phyloP scores from a whole-genome alignment of 257 asterid genomes.

The Solanum pennellii region DNA sequence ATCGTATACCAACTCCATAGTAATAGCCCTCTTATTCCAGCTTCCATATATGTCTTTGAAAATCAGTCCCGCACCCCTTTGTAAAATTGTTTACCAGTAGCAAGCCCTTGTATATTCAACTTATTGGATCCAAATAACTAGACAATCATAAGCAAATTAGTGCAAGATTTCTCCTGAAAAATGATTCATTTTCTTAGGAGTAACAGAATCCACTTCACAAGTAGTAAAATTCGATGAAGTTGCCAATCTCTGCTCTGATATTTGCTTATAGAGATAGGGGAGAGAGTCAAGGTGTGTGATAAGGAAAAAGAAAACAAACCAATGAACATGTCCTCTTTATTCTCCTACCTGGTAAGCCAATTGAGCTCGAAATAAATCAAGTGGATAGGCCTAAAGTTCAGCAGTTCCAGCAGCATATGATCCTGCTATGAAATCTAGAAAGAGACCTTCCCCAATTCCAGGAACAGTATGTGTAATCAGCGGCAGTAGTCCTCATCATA shows the following conservation, averaged over 20 bases:
- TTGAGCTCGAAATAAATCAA: slow-evolving; percentile 78
- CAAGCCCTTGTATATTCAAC: slow-evolving; percentile 12
- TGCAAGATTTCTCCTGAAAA: not conserved
- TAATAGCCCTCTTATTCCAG: slow-evolving; percentile 70
- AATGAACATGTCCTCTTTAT: not conserved
- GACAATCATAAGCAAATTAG: slow-evolving; percentile 14
- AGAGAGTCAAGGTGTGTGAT: not conserved
- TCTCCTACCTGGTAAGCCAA: slow-evolving; percentile 66
- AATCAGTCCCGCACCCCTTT: slow-evolving; percentile 69
- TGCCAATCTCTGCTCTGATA: not conserved
- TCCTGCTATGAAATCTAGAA: slow-evolving; percentile 77
- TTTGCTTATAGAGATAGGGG: not conserved
- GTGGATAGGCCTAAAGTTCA: slow-evolving; percentile 74
- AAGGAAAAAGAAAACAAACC: not conserved
- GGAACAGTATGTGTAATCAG: slow-evolving; percentile 61
- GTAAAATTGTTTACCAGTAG: slow-evolving; percentile 33
- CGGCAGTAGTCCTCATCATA: slow-evolving; percentile 71
- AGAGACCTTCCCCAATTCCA: slow-evolving; percentile 58
- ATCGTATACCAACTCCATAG: slow-evolving; percentile 53
- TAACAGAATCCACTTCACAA: not conserved
- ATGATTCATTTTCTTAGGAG: not conserved
- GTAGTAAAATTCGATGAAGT: not conserved
- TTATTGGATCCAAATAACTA: slow-evolving; percentile 61
- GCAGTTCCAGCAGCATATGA: slow-evolving; percentile 91
- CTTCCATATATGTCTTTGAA: slow-evolving; percentile 64